phyloP scores from a whole-genome alignment of 2,329 filamentous ascomycete genomes.

The Lecanosticta acicola region DNA sequence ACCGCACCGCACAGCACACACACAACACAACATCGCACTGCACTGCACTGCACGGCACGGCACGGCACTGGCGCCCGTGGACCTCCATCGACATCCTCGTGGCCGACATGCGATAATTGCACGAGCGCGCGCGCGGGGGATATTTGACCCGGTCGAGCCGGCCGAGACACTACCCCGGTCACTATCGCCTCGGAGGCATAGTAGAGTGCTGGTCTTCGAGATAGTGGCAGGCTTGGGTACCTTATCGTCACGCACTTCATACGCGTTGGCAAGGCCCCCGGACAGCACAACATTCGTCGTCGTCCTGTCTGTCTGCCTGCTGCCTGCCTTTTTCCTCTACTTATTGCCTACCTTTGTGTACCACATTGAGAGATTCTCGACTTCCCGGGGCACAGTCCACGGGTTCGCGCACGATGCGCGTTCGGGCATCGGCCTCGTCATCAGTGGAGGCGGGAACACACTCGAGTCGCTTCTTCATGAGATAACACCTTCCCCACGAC shows the following conservation, averaged over 20 bases:
- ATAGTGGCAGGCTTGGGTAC: not conserved
- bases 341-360: not conserved
- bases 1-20: too few species aligned
- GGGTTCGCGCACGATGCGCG: not conserved
- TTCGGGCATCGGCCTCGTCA: conserved; percentile 3
- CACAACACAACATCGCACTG: too few species aligned
- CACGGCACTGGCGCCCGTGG: too few species aligned
- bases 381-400: not conserved
- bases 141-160: not conserved
- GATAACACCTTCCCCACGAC: conserved; percentile 1
- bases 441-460: conserved; percentile 1
- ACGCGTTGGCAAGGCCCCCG: not conserved
- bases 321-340: not conserved
- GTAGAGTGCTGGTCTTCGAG: not conserved
- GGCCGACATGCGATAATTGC: not conserved
- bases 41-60: too few species aligned
- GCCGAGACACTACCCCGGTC: not conserved
- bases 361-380: not conserved
- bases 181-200: not conserved
- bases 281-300: too few species aligned
- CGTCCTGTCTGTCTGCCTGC: not conserved
- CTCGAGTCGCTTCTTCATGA: conserved; percentile 1
- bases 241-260: not conserved
- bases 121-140: too few species aligned
- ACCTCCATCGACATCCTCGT: too few species aligned